Percentiles rank a stretch among this genome's conserved stretches.
Conservation (phyloP, 768 basidiomycete genomes). For the Tricholomella constricta region DNA sequence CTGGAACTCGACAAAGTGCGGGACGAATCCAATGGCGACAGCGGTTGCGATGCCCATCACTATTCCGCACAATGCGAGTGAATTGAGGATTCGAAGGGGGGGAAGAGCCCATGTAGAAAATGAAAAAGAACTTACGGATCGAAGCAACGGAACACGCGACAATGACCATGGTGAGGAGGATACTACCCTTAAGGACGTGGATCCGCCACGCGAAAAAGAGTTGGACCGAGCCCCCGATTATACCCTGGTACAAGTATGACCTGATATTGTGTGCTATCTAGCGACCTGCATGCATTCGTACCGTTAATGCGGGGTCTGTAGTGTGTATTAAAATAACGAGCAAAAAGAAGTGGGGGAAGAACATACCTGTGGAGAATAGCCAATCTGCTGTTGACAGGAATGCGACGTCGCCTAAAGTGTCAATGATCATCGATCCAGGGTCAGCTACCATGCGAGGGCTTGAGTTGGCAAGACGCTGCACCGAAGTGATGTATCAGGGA, state of each 20-base stretch:
- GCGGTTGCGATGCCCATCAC: slow-evolving; percentile 27
- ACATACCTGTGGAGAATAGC: slow-evolving; percentile 15
- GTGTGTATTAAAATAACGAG: too few species aligned
- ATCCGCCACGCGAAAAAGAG: slow-evolving; percentile 24
- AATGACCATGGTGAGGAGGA: slow-evolving; percentile 13
- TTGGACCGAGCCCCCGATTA: slow-evolving; percentile 16
- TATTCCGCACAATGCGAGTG: too few species aligned
- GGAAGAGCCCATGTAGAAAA: too few species aligned
- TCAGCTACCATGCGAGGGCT: too few species aligned
- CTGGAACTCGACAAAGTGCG: slow-evolving; percentile 24
- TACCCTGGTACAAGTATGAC: slow-evolving; percentile 5
- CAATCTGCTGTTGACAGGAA: slow-evolving; percentile 10
- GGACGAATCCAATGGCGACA: slow-evolving; percentile 19
- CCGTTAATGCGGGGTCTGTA: slow-evolving; percentile 18
- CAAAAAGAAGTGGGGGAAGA: background rate
- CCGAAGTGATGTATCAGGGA: slow-evolving; percentile 50
- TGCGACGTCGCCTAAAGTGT: background rate
- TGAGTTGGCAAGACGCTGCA: slow-evolving; percentile 14
- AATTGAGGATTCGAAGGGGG: too few species aligned
- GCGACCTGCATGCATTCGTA: background rate
- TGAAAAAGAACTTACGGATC: slow-evolving; percentile 22
- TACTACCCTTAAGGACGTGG: slow-evolving; percentile 21
- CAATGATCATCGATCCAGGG: background rate
- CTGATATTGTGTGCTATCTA: background rate
- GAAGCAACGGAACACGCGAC: slow-evolving; percentile 8